A percentile compares a stretch with the other conserved stretches of the same genome.
Evolutionary conservation across 306 rosid species (phyloP).

Genomic region (Vachellia collinsii): DNA sequence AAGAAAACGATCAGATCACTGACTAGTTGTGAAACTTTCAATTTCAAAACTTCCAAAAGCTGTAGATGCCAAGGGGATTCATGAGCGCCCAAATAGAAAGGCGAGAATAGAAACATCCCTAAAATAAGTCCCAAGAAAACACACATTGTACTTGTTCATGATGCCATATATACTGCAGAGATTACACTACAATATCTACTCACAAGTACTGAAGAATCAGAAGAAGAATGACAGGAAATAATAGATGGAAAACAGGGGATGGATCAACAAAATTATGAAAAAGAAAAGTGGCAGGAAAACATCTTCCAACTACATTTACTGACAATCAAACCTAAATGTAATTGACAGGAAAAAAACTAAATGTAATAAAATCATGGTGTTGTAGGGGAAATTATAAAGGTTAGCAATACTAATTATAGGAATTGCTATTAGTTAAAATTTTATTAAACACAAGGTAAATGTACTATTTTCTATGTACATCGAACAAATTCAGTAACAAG

Average conservation of each 20-base stretch:
- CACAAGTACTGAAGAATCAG: neutral
- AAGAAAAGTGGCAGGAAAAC: neutral
- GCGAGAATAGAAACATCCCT: slow-evolving; percentile 11
- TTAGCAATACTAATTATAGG: neutral
- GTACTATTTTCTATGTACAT: neutral
- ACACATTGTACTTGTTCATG: neutral
- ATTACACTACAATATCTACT: neutral
- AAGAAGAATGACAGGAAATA: neutral
- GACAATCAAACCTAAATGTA: neutral
- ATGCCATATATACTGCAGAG: neutral
- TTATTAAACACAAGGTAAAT: neutral
- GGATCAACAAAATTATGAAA: no score
- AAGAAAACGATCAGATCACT: neutral
- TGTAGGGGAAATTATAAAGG: neutral
- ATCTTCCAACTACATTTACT: neutral
- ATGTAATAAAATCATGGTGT: neutral
- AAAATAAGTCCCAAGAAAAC: slow-evolving; percentile 22
- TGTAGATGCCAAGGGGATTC: neutral
- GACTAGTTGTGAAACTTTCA: slow-evolving; percentile 24
- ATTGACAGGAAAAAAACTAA: neutral
- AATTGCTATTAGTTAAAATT: neutral
- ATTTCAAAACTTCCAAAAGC: slow-evolving; percentile 7
- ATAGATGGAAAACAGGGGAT: neutral
- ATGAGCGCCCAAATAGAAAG: slow-evolving; percentile 17
- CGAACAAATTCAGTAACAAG: neutral